Evolutionary conservation across 2,329 filamentous ascomycete species (phyloP), one percentile per base, ranked within the genome.

Genomic region (Alternaria solani): DNA sequence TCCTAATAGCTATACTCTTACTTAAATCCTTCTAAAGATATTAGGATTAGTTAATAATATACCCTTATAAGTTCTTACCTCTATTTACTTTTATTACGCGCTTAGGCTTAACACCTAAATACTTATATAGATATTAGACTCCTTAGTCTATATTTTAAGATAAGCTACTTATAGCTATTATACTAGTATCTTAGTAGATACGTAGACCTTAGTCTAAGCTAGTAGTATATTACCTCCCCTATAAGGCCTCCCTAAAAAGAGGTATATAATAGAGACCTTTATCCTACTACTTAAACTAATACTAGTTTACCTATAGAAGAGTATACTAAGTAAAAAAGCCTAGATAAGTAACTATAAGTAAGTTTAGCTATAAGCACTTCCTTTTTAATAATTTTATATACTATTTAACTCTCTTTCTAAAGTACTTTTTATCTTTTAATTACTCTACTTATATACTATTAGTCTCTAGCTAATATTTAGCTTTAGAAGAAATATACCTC

Each of bases 21-120:
- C 59, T 65, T 48, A 63, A 63, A 63, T 65, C 30, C 46, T 55
- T 59, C 43, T 39, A 43, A 64, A 64, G 34, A 65, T 48, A 62
- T 64, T 57, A 64, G 55, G 32, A 63, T 63, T 49, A 49, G 58
- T 63, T 53, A 49, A 63, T 63, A 53, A 43, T 63, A 39, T 16
- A 42, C 49, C 20, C 30, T 74, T 79, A 80, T 64, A 66, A 68
- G 74, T 72, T 80, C 71, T 74, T 68, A 80, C 74, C 74, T 79
- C 70, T 74, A 70, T 79, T 80, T 66, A 77, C 72, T 78, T 81
- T 80, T 73, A 80, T 79, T 80, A 64, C 72, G 71, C 73, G 69
- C 66, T 71, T 67, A 70, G 72, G 74, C 79, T 81, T 80, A 64
- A 78, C 71, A 80, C 68, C 74, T 72, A 76, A 79, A 79, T 66